These are phyloP conservation scores for Fusarium anguioides DNA, from an alignment of 2,329 filamentous ascomycete species.

Conservation along the genomic window DNA sequence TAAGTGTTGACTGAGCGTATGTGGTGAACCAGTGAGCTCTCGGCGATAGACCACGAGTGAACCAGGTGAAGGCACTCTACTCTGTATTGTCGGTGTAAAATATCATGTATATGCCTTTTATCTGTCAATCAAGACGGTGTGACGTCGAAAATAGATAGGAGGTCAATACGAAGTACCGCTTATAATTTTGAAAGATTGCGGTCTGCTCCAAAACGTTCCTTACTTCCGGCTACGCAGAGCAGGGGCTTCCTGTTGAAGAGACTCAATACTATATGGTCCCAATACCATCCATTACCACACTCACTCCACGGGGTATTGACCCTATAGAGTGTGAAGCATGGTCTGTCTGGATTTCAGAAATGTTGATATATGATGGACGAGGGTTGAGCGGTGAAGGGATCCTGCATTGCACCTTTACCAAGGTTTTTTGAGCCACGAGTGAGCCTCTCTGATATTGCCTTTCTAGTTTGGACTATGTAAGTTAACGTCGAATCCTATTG, in stretches of 20 bases:
- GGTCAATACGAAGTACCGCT: background rate
- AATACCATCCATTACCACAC: background rate
- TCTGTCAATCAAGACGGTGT: slow-evolving; percentile 28
- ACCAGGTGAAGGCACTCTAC: background rate
- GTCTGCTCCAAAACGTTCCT: background rate
- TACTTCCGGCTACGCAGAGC: too few species aligned
- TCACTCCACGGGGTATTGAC: background rate
- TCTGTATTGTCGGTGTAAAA: slow-evolving; percentile 30
- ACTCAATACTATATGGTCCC: background rate
- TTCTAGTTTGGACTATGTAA: background rate
- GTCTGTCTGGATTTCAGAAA: background rate
- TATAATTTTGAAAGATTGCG: background rate
- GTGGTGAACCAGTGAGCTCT: slow-evolving; percentile 39
- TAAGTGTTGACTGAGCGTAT: background rate
- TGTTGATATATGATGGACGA: slow-evolving; percentile 7
- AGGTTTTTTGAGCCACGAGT: background rate
- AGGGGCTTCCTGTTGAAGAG: background rate
- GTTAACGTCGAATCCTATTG: background rate
- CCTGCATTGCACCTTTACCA: background rate
- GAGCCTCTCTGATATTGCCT: background rate
- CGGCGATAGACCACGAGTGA: slow-evolving; percentile 40
- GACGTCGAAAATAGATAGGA: slow-evolving; percentile 17
- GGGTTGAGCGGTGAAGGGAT: slow-evolving; percentile 17
- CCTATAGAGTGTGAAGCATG: background rate
- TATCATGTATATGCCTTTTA: background rate